phyloP scores from a whole-genome alignment of 768 basidiomycete species.

The Galerina marginata region DNA sequence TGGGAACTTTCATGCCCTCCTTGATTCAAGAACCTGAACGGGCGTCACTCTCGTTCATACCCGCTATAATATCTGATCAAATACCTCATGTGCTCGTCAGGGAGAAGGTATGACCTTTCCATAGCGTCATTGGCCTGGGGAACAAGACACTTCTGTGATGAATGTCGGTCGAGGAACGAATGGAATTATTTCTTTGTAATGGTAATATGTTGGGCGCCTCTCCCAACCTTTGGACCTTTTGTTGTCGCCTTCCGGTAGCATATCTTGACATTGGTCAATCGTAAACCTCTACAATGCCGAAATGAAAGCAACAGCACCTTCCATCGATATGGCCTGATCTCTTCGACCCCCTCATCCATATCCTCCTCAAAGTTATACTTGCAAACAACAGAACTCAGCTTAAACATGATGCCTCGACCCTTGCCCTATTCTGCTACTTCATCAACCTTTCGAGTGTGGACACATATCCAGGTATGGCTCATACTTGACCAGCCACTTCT shows the following conservation, averaged over 20 bases:
- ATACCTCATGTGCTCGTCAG: slow-evolving; percentile 41
- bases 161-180: slow-evolving; percentile 37
- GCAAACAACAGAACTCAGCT: slow-evolving; percentile 33
- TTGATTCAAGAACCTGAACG: slow-evolving; percentile 33
- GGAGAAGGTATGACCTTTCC: slow-evolving; percentile 39
- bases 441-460: slow-evolving; percentile 36
- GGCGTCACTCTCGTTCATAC: background rate
- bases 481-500: slow-evolving; percentile 44
- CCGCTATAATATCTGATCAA: background rate
- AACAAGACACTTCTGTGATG: slow-evolving; percentile 30
- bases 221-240: slow-evolving; percentile 16
- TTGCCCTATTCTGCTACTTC: slow-evolving; percentile 40
- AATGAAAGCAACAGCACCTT: slow-evolving; percentile 29
- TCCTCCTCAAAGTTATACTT: slow-evolving; percentile 46
- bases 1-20: slow-evolving; percentile 32
- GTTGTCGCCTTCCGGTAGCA: slow-evolving; percentile 25
- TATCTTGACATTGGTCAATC: background rate
- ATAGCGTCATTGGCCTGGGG: slow-evolving; percentile 41
- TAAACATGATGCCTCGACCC: slow-evolving; percentile 38
- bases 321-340: slow-evolving; percentile 42
- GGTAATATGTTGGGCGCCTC: slow-evolving; percentile 28
- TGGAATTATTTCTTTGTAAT: slow-evolving; percentile 39
- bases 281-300: no score
- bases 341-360: slow-evolving; percentile 41
- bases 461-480: slow-evolving; percentile 42